Percentiles rank a stretch among this genome's conserved stretches.
Conservation (phyloP, 345 rosid species). For the Salix brachista region DNA sequence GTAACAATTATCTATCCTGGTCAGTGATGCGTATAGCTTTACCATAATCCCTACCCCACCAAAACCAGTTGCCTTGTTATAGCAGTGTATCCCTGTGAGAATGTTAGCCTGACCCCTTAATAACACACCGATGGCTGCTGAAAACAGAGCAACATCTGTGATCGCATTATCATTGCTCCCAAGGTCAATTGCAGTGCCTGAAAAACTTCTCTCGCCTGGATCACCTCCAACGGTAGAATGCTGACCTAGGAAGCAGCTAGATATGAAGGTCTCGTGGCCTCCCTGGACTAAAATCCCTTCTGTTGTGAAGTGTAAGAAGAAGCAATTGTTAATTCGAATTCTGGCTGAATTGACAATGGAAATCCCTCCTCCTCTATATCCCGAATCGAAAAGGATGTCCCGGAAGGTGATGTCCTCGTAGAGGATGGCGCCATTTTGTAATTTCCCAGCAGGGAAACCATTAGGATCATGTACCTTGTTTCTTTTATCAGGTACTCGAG, state of each 20-base stretch:
- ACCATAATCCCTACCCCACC: slow-evolving; percentile 67
- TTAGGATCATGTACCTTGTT: not conserved
- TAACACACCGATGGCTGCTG: slow-evolving; percentile 53
- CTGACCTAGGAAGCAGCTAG: slow-evolving; percentile 55
- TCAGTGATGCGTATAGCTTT: slow-evolving; percentile 31
- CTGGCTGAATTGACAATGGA: slow-evolving; percentile 48
- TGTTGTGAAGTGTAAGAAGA: slow-evolving; percentile 62
- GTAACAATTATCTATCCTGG: slow-evolving; percentile 65
- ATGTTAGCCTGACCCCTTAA: slow-evolving; percentile 59
- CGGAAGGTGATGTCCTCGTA: slow-evolving; percentile 60
- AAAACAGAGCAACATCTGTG: slow-evolving; percentile 57
- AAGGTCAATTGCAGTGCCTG: slow-evolving; percentile 65
- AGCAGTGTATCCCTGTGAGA: slow-evolving; percentile 61
- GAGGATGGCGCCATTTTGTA: slow-evolving; percentile 24
- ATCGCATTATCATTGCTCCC: slow-evolving; percentile 58
- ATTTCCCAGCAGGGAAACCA: slow-evolving; percentile 15
- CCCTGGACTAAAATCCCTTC: slow-evolving; percentile 51
- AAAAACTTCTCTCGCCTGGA: slow-evolving; percentile 36
- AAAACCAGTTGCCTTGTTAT: slow-evolving; percentile 62
- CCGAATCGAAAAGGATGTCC: slow-evolving; percentile 64
- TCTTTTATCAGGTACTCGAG: not conserved
- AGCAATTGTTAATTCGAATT: slow-evolving; percentile 46
- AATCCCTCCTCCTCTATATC: slow-evolving; percentile 57
- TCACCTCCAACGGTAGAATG: slow-evolving; percentile 58
- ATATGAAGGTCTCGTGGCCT: slow-evolving; percentile 71